phyloP scores from a whole-genome alignment of 495 filamentous ascomycete species.

The Penicillium angulare region DNA sequence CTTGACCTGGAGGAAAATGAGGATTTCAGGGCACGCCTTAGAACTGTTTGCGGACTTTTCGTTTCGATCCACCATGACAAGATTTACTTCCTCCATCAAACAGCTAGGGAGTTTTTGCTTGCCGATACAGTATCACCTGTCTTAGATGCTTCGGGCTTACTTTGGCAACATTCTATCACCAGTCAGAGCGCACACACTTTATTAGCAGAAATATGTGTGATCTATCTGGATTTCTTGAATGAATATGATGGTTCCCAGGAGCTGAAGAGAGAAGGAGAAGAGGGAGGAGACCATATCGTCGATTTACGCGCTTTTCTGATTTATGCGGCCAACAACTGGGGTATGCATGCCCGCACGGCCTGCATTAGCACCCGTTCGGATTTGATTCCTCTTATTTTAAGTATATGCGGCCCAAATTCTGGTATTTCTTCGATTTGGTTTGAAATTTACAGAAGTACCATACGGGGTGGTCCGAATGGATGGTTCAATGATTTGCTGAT shows the following conservation, averaged over 20 bases:
- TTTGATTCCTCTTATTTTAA: background rate
- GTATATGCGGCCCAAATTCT: background rate
- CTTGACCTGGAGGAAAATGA: slow-evolving; percentile 23
- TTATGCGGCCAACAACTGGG: background rate
- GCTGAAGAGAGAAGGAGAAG: background rate
- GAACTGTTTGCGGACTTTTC: slow-evolving; percentile 40
- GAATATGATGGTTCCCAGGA: background rate
- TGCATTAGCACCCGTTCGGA: background rate
- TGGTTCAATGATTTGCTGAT: slow-evolving; percentile 10
- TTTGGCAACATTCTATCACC: slow-evolving; percentile 21
- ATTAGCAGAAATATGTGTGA: slow-evolving; percentile 33
- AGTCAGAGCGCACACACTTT: slow-evolving; percentile 23
- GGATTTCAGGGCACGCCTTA: slow-evolving; percentile 21
- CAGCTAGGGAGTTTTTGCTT: slow-evolving; percentile 39
- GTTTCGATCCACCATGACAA: slow-evolving; percentile 28
- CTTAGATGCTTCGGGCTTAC: background rate
- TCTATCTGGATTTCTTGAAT: slow-evolving; percentile 24
- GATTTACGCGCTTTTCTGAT: background rate
- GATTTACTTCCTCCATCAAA: slow-evolving; percentile 44
- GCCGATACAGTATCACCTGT: background rate
- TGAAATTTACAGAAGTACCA: background rate
- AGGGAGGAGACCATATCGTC: background rate
- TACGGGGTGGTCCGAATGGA: background rate
- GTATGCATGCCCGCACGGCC: background rate
- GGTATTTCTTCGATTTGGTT: background rate